Evolutionary conservation across 257 asterid species (phyloP), one percentile per base, ranked within the genome.

Genomic region (Solanum piurae): DNA sequence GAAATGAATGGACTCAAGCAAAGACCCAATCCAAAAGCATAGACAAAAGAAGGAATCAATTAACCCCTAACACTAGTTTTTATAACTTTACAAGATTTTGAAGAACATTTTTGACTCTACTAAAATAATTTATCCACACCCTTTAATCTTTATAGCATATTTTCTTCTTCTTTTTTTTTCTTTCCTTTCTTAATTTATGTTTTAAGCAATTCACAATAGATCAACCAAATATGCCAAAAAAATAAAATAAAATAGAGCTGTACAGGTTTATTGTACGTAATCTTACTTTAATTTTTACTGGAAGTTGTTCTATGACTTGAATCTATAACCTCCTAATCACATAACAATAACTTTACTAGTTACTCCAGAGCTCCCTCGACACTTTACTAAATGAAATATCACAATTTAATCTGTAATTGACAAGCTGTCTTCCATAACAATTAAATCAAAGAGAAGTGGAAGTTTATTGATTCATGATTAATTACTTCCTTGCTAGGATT

Each of bases 21-120:
- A 80, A 80, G 6, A 46, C 85, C 42, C 42, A 82, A 82, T 49
- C 11, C 14, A 29, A 82, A 82, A 44, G 40, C 27, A 44, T 40
- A 79, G 40, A 9, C 40, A 79, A 46, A 55, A 82, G 68, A 18
- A 36, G 42, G 85, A 80, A 80, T 80, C 85, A 80, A 29, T 49
- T 1, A 49, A 80, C 85, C 85, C 85, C 85, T 18, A 80, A 46
- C 85, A 80, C 69, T 80, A 80, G 69, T 80, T 80, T 80, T 18
- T 46, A 0, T 80, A 29, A 46, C 42, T 49, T 29, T 29, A 46
- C 25, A 80, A 20, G 68, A 49, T 80, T 49, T 80, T 14, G 20
- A 80, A 80, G 85, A 80, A 29, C 44, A 46, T 80, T 80, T 80
- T 58, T 80, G 42, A 80, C 85, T 49, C 0, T 31, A 18, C 29